Evolutionary conservation across 371 early-diverging fungal species (phyloP), one percentile per base, ranked within the genome.

Genomic region (Syncephalastrum monosporum): DNA sequence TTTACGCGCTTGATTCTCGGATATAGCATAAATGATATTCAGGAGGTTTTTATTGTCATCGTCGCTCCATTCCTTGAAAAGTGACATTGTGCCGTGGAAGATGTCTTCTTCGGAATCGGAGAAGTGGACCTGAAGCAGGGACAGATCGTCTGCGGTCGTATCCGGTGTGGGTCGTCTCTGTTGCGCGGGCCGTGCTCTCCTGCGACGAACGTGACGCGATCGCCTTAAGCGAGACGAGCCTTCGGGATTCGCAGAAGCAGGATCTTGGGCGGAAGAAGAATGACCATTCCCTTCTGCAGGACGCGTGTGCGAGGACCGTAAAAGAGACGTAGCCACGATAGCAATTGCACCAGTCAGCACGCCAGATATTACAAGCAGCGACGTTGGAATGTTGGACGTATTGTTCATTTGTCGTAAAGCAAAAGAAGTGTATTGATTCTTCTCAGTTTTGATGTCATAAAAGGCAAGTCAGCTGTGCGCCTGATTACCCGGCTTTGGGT

Each of bases 1-100:
- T 85, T 90, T 90, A 6, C 87, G 81, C 6, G 93, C 85, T 64
- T 93, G 92, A 57, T 92, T 92, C 58, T 94, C 94, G 0, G 95
- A 90, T 44, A 95, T 91, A 3, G 91, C 80, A 64, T 90, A 86
- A 12, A 96, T 71, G n/a, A 96, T 68, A 21, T 85, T 79, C 50
- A 95, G 65, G 43, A 96, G 67, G 33, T 83, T 82, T 23, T 80
- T 72, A 27, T 77, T 82, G 15, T 85, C 83, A 54, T 84, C 79
- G n/a, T 72, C 71, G 19, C 61, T 61, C 75, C 75, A 75, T 33
- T 76, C 77, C 45, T 70, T 73, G 25, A 73, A 67, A 0, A 65
- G 21, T 4, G 69, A 62, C 5, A 63, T n/a, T 4, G 23, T 48
- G 14, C 13, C 24, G 16, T 24, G 24, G 16, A 60, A 64, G 14